Evolutionary conservation across 345 rosid species (phyloP).

Genomic region (Physaria fendleri): DNA sequence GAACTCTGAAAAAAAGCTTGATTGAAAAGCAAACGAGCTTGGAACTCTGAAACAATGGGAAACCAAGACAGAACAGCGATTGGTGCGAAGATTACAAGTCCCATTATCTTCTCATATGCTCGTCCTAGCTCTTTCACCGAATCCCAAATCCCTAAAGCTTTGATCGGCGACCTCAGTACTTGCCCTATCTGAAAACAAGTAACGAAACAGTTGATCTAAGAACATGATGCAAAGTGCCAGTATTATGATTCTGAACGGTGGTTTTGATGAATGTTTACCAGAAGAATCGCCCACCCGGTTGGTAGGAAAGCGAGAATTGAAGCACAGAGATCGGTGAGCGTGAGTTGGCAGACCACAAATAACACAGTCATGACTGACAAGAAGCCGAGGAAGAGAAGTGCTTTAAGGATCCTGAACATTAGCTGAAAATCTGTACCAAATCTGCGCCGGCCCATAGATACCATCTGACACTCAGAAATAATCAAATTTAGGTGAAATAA

Average conservation of each 20-base stretch:
- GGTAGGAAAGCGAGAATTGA: constrained; percentile 72
- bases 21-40: constrained; percentile 80
- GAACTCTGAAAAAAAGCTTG: constrained; percentile 73
- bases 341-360: constrained; percentile 57
- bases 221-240: not conserved
- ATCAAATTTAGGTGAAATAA: not conserved
- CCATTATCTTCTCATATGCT: constrained; percentile 82
- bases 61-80: constrained; percentile 70
- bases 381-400: constrained; percentile 83
- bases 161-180: constrained; percentile 46
- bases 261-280: constrained; percentile 41
- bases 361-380: constrained; percentile 75
- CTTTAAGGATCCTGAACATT: constrained; percentile 90
- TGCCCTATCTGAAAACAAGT: constrained; percentile 50
- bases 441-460: constrained; percentile 74
- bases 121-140: constrained; percentile 76
- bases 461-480: constrained; percentile 44
- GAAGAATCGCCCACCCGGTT: constrained; percentile 85
- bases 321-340: constrained; percentile 68
- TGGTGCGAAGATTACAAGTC: constrained; percentile 56
- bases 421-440: constrained; percentile 77
- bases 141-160: constrained; percentile 59
- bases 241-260: not conserved
- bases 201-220: not conserved
- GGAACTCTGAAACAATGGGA: constrained; percentile 82